These are phyloP conservation scores for Agrocybe praecox DNA, from an alignment of 768 basidiomycete genomes.

Conservation along the genomic window DNA sequence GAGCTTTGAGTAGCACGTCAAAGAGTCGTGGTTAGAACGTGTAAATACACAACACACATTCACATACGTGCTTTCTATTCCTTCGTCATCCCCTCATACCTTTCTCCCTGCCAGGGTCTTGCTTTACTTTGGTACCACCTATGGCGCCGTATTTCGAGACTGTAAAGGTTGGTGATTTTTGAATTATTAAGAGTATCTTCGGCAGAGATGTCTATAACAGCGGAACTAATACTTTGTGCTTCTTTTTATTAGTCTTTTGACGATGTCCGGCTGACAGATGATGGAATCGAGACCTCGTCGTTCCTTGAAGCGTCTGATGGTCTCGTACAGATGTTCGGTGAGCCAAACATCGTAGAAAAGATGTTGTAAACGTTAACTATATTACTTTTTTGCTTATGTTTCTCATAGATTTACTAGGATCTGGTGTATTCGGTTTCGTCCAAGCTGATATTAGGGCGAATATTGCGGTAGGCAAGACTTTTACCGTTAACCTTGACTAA, in stretches of 20 bases:
- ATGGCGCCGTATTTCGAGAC: conserved; percentile 71
- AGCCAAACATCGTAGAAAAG: no score
- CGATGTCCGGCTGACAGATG: conserved; percentile 75
- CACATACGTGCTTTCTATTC: no score
- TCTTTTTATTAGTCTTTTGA: conserved; percentile 77
- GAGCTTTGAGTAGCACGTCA: no score
- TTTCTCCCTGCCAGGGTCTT: no score
- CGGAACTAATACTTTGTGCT: background rate
- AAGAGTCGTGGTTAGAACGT: no score
- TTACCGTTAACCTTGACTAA: no score
- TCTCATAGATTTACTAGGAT: conserved; percentile 58
- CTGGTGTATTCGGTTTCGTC: conserved; percentile 72
- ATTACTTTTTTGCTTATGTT: conserved; percentile 6
- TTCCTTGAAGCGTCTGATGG: conserved; percentile 93
- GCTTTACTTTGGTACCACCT: no score
- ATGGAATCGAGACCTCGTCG: conserved; percentile 75
- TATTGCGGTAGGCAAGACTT: conserved; percentile 48
- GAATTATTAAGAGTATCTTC: no score
- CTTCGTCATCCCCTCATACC: no score
- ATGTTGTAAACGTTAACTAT: conserved; percentile 1
- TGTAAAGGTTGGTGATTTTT: conserved; percentile 51
- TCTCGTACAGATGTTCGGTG: conserved; percentile 73
- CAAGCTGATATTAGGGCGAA: conserved; percentile 72
- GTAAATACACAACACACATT: no score
- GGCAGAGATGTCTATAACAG: no score